A percentile compares a stretch with the other conserved stretches of the same genome.
phyloP scores from a whole-genome alignment of 176 grass and related monocot species.

The Thalia dealbata region DNA sequence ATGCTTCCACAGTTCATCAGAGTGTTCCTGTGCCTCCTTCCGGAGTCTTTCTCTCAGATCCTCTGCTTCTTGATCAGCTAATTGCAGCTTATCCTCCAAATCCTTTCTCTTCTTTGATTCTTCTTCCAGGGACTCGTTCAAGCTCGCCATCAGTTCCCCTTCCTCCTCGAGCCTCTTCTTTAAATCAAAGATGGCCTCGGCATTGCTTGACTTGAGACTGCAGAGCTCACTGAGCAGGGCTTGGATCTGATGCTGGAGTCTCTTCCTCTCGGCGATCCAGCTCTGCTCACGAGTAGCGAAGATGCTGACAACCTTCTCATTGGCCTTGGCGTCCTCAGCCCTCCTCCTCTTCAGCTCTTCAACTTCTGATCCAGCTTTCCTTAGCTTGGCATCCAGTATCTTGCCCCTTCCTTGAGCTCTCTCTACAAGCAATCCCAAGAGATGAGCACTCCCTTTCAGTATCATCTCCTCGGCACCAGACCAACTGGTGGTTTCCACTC shows the following conservation, averaged over 20 bases:
- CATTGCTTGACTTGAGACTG: constrained; percentile 31
- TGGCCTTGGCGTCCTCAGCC: constrained; percentile 62
- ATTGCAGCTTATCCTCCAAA: constrained; percentile 32
- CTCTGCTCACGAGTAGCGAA: constrained; percentile 64
- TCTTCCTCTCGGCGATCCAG: constrained; percentile 51
- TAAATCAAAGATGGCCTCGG: constrained; percentile 25
- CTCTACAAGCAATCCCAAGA: constrained; percentile 31
- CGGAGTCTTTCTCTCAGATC: constrained; percentile 32
- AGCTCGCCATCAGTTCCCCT: constrained; percentile 15
- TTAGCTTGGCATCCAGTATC: constrained; percentile 27
- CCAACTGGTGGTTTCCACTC: constrained; percentile 27
- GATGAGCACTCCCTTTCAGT: constrained; percentile 26
- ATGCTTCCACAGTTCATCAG: constrained; percentile 47
- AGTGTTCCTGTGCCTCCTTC: constrained; percentile 33
- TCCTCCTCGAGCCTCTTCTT: constrained; percentile 36
- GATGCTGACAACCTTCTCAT: constrained; percentile 76
- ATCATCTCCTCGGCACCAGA: constrained; percentile 23
- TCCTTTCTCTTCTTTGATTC: constrained; percentile 24
- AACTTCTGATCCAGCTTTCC: constrained; percentile 23
- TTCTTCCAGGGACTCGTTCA: constrained; percentile 36
- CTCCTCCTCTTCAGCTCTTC: constrained; percentile 37
- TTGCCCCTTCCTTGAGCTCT: not conserved
- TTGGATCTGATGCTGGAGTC: constrained; percentile 47
- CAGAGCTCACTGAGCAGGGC: constrained; percentile 44
- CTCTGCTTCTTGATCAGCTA: constrained; percentile 21